Evolutionary conservation across 257 asterid species (phyloP), one percentile per base, ranked within the genome.

Genomic region (Scutellaria minor): DNA sequence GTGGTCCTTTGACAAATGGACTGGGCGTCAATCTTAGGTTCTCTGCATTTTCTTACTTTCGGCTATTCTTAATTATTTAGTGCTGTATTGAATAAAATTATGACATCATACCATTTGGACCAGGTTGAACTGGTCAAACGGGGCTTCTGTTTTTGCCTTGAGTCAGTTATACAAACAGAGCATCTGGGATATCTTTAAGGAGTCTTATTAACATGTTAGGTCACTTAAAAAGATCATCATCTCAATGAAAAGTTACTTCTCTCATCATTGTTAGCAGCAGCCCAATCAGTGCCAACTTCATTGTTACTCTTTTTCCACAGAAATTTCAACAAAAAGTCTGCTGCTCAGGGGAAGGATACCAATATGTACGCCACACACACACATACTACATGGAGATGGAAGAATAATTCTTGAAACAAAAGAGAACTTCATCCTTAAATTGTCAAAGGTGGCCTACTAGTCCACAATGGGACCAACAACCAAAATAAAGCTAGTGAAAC

Each of bases 161-260:
- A 14, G 52, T 62, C 48, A 42, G 35, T 61, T 61, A 22, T 40
- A 13, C 11, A 61, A 66, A 59, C 14, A 67, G 8, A 45, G 58
- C 58, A 52, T 52, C 58, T 52, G 58, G 58, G 10, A 14, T 52
- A 52, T 14, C 31, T 14, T 52, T 31, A 15, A 14, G 57, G 31
- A 52, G 35, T 52, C 31, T 27, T 13, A 15, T 27, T 13, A 15
- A 52, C 58, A 52, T 52, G 9, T 15, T 15, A 52, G 27, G 31
- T 15, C 18, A 52, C 27, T 15, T 5, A 52, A 52, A 27, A 52
- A 52, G 58, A 22, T 15, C 58, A 52, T 52, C 9, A 14, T 6
- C 31, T 52, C 58, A 52, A 14, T 52, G 58, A 52, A 52, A 14
- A 52, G 11, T 15, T 52, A 15, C 31, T 14, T 52, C 58, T 52